Conservation (phyloP, 768 basidiomycete species). For the Leccinum incarnatum region DNA sequence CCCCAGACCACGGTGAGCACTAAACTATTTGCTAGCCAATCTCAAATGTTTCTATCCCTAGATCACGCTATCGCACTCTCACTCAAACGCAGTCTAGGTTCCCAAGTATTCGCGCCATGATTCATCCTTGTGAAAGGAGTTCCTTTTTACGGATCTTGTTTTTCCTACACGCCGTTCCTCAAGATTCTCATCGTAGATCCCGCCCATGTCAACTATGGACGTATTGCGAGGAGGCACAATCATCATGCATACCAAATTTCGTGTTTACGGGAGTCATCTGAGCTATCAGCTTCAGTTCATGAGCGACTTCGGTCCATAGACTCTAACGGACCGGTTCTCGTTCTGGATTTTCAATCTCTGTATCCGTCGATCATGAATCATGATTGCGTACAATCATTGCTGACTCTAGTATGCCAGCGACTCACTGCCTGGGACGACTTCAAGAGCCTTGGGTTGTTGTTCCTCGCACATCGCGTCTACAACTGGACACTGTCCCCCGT, state of each 20-base stretch:
- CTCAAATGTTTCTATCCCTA: slow-evolving; percentile 66
- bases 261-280: slow-evolving; percentile 86
- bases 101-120: slow-evolving; percentile 63
- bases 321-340: slow-evolving; percentile 88
- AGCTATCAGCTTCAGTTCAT: slow-evolving; percentile 88
- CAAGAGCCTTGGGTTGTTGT: too few species aligned
- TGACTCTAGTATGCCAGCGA: slow-evolving; percentile 24
- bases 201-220: slow-evolving; percentile 58
- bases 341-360: slow-evolving; percentile 93
- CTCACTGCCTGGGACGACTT: too few species aligned
- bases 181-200: slow-evolving; percentile 82
- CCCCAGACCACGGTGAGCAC: slow-evolving; percentile 57
- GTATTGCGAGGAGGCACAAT: slow-evolving; percentile 73
- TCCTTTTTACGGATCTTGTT: slow-evolving; percentile 94
- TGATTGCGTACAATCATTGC: slow-evolving; percentile 98
- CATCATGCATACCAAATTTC: slow-evolving; percentile 75
- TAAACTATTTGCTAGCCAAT: slow-evolving; percentile 37
- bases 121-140: slow-evolving; percentile 67
- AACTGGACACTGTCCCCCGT: too few species aligned
- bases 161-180: slow-evolving; percentile 81
- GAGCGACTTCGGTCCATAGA: slow-evolving; percentile 91
- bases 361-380: slow-evolving; percentile 98
- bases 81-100: slow-evolving; percentile 66
- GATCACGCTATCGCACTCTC: slow-evolving; percentile 86
- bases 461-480: too few species aligned